These are phyloP conservation scores for Cymbopogon citratus DNA, from an alignment of 176 grass and related monocot species.

Conservation along the genomic window DNA sequence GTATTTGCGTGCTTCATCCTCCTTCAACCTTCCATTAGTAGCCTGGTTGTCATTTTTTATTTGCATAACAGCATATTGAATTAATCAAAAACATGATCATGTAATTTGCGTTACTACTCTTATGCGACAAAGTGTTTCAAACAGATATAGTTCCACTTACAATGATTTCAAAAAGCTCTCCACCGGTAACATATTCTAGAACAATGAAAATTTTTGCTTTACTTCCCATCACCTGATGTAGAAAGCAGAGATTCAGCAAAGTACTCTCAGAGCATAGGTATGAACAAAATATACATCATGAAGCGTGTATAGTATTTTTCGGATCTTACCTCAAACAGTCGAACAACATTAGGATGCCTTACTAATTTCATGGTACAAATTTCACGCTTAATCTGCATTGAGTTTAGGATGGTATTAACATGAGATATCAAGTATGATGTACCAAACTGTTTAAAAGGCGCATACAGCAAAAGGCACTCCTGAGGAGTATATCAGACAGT, in stretches of 20 bases:
- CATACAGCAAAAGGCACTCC: not conserved
- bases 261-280: not conserved
- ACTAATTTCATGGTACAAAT: constrained; percentile 98
- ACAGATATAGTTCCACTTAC: constrained; percentile 48
- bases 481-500: constrained; percentile 1
- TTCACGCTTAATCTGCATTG: constrained; percentile 89
- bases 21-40: constrained; percentile 74
- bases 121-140: not conserved
- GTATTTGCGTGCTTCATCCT: constrained; percentile 88
- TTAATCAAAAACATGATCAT: constrained; percentile 18
- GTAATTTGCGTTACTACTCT: not conserved
- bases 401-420: constrained; percentile 27
- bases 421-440: not conserved
- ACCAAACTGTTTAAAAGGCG: not conserved
- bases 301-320: not conserved
- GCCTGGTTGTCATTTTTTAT: constrained; percentile 37
- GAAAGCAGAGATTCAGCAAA: constrained; percentile 18
- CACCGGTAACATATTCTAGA: constrained; percentile 90
- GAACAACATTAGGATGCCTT: constrained; percentile 94
- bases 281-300: constrained; percentile 19
- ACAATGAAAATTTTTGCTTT: constrained; percentile 97
- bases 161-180: constrained; percentile 99
- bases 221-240: constrained; percentile 92
- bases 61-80: not conserved
- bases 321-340: constrained; percentile 71